Percentiles rank a stretch among this genome's conserved stretches.
These are phyloP conservation scores for Nakaseomyces sp. DNA, from an alignment of 1,139 yeast species.

Conservation along the genomic window DNA sequence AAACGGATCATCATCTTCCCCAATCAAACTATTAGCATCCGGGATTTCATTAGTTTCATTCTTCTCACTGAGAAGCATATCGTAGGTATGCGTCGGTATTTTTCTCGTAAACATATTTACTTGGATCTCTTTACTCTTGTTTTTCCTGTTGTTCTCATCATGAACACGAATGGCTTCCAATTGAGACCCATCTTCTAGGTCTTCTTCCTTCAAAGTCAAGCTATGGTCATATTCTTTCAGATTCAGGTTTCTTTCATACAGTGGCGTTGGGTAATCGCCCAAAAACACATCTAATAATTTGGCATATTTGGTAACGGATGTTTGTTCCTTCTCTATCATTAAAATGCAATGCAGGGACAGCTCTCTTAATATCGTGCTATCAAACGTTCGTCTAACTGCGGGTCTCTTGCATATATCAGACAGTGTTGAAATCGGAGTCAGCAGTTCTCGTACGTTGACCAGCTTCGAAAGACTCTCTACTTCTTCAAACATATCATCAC, in stretches of 20 bases:
- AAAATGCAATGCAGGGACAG: slow-evolving; percentile 68
- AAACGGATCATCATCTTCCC: slow-evolving; percentile 46
- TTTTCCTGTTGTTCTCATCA: not conserved
- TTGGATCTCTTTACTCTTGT: slow-evolving; percentile 1
- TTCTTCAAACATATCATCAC: slow-evolving; percentile 32
- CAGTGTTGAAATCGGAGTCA: slow-evolving; percentile 75
- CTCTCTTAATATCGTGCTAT: slow-evolving; percentile 40
- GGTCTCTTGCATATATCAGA: slow-evolving; percentile 69
- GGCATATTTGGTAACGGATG: slow-evolving; percentile 59
- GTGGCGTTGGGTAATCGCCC: slow-evolving; percentile 74
- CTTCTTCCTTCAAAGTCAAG: slow-evolving; percentile 26
- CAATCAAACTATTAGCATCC: slow-evolving; percentile 13
- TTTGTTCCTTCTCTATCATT: slow-evolving; percentile 71
- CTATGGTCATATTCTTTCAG: slow-evolving; percentile 67
- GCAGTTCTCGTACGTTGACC: slow-evolving; percentile 43
- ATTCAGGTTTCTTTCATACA: slow-evolving; percentile 54
- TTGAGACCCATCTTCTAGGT: slow-evolving; percentile 13
- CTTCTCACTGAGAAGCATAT: not conserved
- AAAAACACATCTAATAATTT: slow-evolving; percentile 67
- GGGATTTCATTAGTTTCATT: slow-evolving; percentile 8
- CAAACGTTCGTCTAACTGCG: slow-evolving; percentile 58
- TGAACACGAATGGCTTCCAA: slow-evolving; percentile 4
- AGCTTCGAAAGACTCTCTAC: slow-evolving; percentile 33
- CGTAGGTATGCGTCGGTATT: slow-evolving; percentile 4
- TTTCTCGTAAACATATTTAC: slow-evolving; percentile 4